phyloP scores from a whole-genome alignment of 345 rosid genomes.

The Geranium rotundifolium region DNA sequence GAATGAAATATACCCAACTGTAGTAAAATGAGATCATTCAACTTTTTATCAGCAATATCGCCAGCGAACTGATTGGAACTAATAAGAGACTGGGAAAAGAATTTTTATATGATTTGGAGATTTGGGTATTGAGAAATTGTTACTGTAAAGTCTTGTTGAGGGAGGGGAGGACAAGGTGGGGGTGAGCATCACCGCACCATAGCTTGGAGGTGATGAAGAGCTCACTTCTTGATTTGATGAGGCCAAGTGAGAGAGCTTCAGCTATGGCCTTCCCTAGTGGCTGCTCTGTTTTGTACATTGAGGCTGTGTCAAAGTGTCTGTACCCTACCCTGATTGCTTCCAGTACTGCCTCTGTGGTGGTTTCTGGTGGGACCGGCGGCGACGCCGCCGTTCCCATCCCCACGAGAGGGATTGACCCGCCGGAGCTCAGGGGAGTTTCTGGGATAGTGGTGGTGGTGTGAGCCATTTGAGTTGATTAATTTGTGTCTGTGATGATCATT shows the following conservation, averaged over 20 bases:
- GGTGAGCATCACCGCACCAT: slow-evolving; percentile 49
- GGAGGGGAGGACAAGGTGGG: slow-evolving; percentile 35
- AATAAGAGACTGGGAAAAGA: no score
- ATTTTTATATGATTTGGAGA: no score
- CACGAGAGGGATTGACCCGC: slow-evolving; percentile 20
- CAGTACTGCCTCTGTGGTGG: slow-evolving; percentile 19
- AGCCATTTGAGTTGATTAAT: no score
- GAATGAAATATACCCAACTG: no score
- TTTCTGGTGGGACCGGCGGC: slow-evolving; percentile 12
- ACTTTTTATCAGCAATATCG: no score
- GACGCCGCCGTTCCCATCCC: slow-evolving; percentile 29
- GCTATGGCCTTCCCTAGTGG: slow-evolving; percentile 32
- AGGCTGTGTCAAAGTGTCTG: slow-evolving; percentile 38
- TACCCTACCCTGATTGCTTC: slow-evolving; percentile 32
- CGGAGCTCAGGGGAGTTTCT: slow-evolving; percentile 11
- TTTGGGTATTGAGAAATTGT: neutral
- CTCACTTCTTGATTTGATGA: slow-evolving; percentile 37
- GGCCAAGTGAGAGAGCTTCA: slow-evolving; percentile 30
- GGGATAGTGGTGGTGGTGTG: slow-evolving; percentile 5
- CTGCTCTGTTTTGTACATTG: slow-evolving; percentile 27
- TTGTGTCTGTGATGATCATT: no score
- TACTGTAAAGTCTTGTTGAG: slow-evolving; percentile 35
- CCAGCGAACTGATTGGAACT: no score
- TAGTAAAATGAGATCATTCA: no score
- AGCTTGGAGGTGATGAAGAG: slow-evolving; percentile 52